Base-by-base conservation (phyloP, 768 basidiomycete genomes). In the Auricularia heimuer region DNA sequence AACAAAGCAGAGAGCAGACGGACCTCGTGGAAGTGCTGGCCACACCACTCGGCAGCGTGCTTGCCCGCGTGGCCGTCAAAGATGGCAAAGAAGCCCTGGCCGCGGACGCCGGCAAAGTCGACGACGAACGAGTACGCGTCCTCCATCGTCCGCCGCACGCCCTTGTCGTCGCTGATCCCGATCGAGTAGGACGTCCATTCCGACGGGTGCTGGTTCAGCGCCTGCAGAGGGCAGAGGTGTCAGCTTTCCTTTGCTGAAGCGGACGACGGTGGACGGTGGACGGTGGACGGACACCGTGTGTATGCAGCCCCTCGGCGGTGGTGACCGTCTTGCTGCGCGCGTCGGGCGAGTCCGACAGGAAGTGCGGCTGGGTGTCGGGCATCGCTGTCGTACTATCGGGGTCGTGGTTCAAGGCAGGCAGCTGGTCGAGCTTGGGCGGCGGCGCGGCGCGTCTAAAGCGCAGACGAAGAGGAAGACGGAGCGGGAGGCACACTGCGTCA, bases 1-100 rank as follows among this genome's bases (percentile, higher is more conserved):
- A 35, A 39, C 33, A 16, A 4, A 10, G 21, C 18, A 39, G 37
- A 1, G 44, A 16, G 24, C 54, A 8, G 63, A 71, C 79, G 65
- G 73, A 88, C 94, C 80, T 94, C 87, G 72, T 98, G 94, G 77
- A 99, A 99, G 74, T 98, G 87, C 70, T 83, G 81, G 54, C 97
- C 97, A 75, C 97, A 98, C 95, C 96, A 98, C 75, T 99, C 97
- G 34, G 97, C 97, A 39, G 96, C 95, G 71, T 98, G 92, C 74
- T 96, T 98, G 18, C 97, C 97, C 1, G 97, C 97, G 74, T 99
- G 97, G 2, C 97, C 97, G 70, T 99, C 97, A 71, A 98, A 99
- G 56, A 99, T 86, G 4, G 96, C 96, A 74, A 96, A 98, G 80
- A 97, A 98, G 7, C 95, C 97, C 74, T 99, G 97, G 0, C 97